These are phyloP conservation scores for Wilcoxina mikolae DNA, from an alignment of 495 filamentous ascomycete genomes.

Conservation along the genomic window DNA sequence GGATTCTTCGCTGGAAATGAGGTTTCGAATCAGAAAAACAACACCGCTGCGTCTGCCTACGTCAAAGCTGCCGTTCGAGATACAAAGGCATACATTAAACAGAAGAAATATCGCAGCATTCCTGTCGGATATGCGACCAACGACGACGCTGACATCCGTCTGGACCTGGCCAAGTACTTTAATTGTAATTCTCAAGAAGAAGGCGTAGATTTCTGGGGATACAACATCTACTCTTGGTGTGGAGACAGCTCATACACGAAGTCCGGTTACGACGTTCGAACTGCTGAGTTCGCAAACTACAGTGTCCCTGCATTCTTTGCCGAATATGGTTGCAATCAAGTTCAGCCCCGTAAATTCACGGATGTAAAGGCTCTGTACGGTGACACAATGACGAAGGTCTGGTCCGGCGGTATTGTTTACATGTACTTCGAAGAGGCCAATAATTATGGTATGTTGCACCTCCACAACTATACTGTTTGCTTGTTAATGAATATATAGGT, in stretches of 20 bases:
- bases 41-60: slow-evolving; percentile 74
- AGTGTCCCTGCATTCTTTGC: slow-evolving; percentile 91
- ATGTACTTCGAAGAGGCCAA: slow-evolving; percentile 93
- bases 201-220: slow-evolving; percentile 90
- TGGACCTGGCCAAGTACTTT: slow-evolving; percentile 72
- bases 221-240: slow-evolving; percentile 99
- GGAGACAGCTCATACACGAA: slow-evolving; percentile 55
- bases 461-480: neutral
- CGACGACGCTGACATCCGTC: slow-evolving; percentile 68
- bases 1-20: slow-evolving; percentile 98
- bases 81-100: slow-evolving; percentile 79
- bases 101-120: slow-evolving; percentile 59
- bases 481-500: slow-evolving; percentile 16
- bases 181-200: slow-evolving; percentile 57
- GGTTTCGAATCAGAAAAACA: slow-evolving; percentile 69
- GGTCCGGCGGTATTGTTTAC: slow-evolving; percentile 91
- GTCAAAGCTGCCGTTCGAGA: slow-evolving; percentile 95
- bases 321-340: slow-evolving; percentile 89
- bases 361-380: slow-evolving; percentile 79
- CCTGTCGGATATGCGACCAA: slow-evolving; percentile 92
- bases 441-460: slow-evolving; percentile 52
- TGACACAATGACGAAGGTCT: slow-evolving; percentile 62
- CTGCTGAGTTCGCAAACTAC: slow-evolving; percentile 70
- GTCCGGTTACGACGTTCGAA: slow-evolving; percentile 68
- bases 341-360: slow-evolving; percentile 59